Evolutionary conservation across 345 rosid genomes (phyloP).

Genomic region (Linum usitatissimum): DNA sequence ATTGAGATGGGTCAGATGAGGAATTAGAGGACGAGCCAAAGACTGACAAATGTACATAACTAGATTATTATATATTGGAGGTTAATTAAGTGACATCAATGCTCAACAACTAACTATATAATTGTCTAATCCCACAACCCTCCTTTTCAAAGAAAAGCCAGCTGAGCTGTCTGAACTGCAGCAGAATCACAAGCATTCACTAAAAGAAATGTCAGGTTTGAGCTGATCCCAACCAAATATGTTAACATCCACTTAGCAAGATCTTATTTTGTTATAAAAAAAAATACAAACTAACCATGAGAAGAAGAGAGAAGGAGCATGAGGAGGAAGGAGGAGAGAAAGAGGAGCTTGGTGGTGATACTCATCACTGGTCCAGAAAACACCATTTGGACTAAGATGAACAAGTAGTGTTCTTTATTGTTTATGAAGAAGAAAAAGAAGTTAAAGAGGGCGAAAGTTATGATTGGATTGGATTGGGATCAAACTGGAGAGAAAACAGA

Average conservation of each 20-base stretch:
- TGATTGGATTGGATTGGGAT: not conserved
- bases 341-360: constrained; percentile 5
- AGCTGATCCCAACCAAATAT: no score
- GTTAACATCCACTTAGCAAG: no score
- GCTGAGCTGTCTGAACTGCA: no score
- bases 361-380: not conserved
- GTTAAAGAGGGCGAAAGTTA: not conserved
- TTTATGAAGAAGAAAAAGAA: constrained; percentile 13
- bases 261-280: no score
- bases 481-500: not conserved
- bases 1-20: no score
- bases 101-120: not conserved
- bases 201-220: no score
- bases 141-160: no score
- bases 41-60: no score
- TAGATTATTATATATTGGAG: no score
- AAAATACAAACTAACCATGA: constrained; percentile 6
- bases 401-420: no score
- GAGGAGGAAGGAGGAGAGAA: constrained; percentile 2
- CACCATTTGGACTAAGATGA: not conserved
- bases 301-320: constrained; percentile 15
- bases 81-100: not conserved
- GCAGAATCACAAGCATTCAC: no score
- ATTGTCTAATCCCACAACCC: not conserved
- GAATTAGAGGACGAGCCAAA: no score